These are phyloP conservation scores for Fraxinus angustifolia DNA, from an alignment of 305 asterid species.

Conservation along the genomic window DNA sequence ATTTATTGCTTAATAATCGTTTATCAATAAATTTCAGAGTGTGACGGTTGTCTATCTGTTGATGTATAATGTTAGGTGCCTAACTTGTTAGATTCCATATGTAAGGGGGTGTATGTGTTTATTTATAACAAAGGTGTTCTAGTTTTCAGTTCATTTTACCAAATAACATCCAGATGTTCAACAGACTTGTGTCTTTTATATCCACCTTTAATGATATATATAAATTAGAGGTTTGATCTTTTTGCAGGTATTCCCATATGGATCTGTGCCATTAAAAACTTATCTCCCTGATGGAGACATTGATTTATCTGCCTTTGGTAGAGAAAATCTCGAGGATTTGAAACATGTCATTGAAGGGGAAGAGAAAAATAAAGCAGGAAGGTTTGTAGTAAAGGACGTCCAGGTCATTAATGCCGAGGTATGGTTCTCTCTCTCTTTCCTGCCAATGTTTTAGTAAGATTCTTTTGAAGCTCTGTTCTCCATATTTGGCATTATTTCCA, in stretches of 20 bases:
- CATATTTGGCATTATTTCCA: neutral
- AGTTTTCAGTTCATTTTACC: conserved; percentile 1
- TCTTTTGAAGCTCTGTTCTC: neutral
- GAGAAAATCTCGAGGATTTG: conserved; percentile 52
- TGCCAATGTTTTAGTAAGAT: neutral
- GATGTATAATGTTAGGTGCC: neutral
- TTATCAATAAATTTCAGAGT: neutral
- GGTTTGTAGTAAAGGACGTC: conserved; percentile 68
- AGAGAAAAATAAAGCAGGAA: conserved; percentile 40
- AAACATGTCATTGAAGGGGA: conserved; percentile 59
- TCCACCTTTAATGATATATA: neutral
- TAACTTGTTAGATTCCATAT: neutral
- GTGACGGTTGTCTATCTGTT: neutral
- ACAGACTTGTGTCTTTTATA: neutral
- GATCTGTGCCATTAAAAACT: conserved; percentile 94
- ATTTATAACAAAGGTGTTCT: neutral
- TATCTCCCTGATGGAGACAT: conserved; percentile 98
- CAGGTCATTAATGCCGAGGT: conserved; percentile 91
- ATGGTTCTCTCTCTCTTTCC: conserved; percentile 10
- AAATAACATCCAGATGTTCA: neutral
- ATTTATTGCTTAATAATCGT: neutral
- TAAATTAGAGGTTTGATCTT: conserved; percentile 23
- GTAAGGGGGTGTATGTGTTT: conserved; percentile 15
- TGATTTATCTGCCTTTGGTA: conserved; percentile 76
- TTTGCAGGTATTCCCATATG: conserved; percentile 79